Conservation (phyloP, 2,329 filamentous ascomycete species). For the Chaetothyriales sp. region DNA sequence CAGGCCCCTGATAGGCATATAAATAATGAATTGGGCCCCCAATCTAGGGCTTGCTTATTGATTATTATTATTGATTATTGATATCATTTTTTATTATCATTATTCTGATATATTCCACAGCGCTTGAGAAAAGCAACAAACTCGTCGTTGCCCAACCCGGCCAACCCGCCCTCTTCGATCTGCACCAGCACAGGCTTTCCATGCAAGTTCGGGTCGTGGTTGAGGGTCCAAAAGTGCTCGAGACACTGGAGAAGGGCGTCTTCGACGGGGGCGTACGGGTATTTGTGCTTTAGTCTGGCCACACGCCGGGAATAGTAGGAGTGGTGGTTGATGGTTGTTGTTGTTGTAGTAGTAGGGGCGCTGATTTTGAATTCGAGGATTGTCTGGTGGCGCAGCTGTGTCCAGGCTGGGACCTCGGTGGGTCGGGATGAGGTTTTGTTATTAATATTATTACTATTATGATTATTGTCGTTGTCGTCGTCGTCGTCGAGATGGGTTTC, state of each 20-base stretch:
- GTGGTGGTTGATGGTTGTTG: neutral
- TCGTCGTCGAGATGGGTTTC: too few relatives aligned
- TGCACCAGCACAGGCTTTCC: conserved; percentile 19
- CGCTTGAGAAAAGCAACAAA: conserved; percentile 11
- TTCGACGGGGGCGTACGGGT: conserved; percentile 7
- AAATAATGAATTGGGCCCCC: too few relatives aligned
- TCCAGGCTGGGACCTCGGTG: conserved; percentile 7
- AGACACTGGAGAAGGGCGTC: conserved; percentile 6
- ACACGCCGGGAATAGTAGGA: conserved; percentile 1
- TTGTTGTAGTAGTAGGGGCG: neutral
- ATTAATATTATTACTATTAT: neutral
- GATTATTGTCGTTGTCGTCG: neutral
- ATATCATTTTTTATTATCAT: too few relatives aligned
- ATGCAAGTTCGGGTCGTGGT: conserved; percentile 8
- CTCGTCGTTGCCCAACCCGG: conserved; percentile 8
- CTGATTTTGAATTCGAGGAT: conserved; percentile 10
- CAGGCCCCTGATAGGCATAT: too few relatives aligned
- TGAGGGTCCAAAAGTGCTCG: conserved; percentile 3
- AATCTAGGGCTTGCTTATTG: too few relatives aligned
- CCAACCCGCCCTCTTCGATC: conserved; percentile 14
- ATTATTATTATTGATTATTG: neutral
- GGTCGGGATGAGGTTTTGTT: neutral
- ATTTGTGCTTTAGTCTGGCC: conserved; percentile 8
- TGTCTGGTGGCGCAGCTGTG: conserved; percentile 3
- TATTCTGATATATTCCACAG: conserved; percentile 7